A percentile compares a stretch with the other conserved stretches of the same genome.
Evolutionary conservation across 2,329 filamentous ascomycete species (phyloP).

Genomic region (Alternaria solani): DNA sequence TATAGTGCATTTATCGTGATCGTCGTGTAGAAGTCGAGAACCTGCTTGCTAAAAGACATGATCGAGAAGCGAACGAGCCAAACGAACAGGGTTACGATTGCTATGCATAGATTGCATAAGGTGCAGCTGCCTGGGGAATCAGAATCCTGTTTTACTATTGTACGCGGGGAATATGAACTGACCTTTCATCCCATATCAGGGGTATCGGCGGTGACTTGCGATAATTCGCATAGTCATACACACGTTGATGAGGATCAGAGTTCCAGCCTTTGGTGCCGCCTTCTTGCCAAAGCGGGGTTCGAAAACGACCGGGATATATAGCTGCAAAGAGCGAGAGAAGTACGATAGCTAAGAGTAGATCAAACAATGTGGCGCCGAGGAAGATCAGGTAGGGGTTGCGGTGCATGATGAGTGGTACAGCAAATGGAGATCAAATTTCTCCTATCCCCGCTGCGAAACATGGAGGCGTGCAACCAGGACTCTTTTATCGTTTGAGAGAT

Average conservation of each 20-base stretch:
- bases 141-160: not conserved
- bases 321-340: slow-evolving; percentile 20
- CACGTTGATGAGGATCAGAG: slow-evolving; percentile 26
- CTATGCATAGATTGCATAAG: slow-evolving; percentile 17
- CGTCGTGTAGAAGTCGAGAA: slow-evolving; percentile 16
- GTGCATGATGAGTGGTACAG: not conserved
- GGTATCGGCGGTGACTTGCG: slow-evolving; percentile 22
- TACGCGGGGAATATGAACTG: not conserved
- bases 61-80: slow-evolving; percentile 24
- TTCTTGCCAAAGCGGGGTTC: slow-evolving; percentile 19
- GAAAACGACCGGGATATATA: slow-evolving; percentile 18
- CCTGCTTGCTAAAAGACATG: slow-evolving; percentile 8
- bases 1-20: slow-evolving; percentile 25
- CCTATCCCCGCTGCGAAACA: not conserved
- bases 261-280: slow-evolving; percentile 28
- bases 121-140: slow-evolving; percentile 12
- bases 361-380: slow-evolving; percentile 9
- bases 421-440: not conserved
- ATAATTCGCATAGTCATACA: slow-evolving; percentile 31
- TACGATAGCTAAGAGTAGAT: slow-evolving; percentile 13
- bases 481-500: not conserved
- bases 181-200: slow-evolving; percentile 31
- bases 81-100: slow-evolving; percentile 18
- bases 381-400: not conserved
- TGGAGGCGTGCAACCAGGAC: not conserved